Base-by-base conservation (phyloP, 495 filamentous ascomycete genomes). In the Penicillium bovifimosum region DNA sequence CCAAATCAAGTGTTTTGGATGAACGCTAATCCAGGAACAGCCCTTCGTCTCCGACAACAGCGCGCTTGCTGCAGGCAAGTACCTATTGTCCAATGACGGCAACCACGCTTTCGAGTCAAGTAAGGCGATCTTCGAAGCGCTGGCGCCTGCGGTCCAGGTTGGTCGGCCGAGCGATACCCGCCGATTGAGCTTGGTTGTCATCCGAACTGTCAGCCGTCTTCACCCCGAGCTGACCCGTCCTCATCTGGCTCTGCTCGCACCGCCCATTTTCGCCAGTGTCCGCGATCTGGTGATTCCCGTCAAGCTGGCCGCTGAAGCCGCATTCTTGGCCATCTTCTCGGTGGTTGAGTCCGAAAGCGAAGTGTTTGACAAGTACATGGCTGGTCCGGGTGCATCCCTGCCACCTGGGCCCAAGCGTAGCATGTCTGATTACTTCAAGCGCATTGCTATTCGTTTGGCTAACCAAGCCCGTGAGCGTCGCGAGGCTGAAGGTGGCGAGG, bases 371-470 rank as follows among this genome's bases (percentile, higher is more conserved):
- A 90, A 90, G 75, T 98, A 90, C 61, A 83, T 97, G 66, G 71
- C 79, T 5, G 80, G 78, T 11, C 72, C 80, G 31, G 79, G 83
- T 16, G 59, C 73, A 44, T 82, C 80, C 0, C 68, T 96, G 31
- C 73, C 80, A 3, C 74, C 86, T 0, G 84, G 79, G 8, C 80
- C 79, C 28, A 95, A 95, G 78, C 74, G 93, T 50, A 91, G 87
- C 65, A 96, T 97, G 88, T 81, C 85, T 39, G 93, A 98, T 61
- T 98, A 98, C 72, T 97, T 97, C 73, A 96, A 96, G 77, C 79
- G 95, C 13, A 85, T 97, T 38, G 88, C 88, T 11, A 67, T 95
- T 50, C 79, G 91, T 59, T 70, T 97, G 16, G 91, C 84, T 2
- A 80, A 70, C 47, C 93, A 96, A 65, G 88, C 90, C 0, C 78